Evolutionary conservation across 805 yeast species (phyloP).

Genomic region (Komagataella populi): DNA sequence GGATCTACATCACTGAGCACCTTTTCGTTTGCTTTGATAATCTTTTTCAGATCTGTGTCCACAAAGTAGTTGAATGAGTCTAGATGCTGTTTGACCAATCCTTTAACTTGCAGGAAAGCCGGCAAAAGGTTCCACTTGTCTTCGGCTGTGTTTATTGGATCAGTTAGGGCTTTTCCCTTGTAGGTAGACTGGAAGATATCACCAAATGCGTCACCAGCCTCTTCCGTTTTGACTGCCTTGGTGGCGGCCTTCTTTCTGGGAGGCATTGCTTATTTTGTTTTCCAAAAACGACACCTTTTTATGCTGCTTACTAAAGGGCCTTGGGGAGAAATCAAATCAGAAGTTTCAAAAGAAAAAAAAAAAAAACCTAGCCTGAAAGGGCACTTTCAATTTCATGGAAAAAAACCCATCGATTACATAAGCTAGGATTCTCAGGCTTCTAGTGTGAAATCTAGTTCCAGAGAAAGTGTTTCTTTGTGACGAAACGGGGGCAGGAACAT

Average conservation of each 20-base stretch:
- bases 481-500: neutral
- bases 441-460: no score
- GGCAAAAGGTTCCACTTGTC: constrained; percentile 97
- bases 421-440: neutral
- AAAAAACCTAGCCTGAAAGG: no score
- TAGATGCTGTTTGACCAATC: constrained; percentile 91
- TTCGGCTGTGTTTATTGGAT: constrained; percentile 79
- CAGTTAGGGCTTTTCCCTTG: constrained; percentile 78
- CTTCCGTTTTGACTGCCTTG: constrained; percentile 10
- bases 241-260: neutral
- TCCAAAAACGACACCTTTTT: neutral
- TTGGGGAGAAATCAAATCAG: neutral
- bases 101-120: constrained; percentile 90
- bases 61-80: constrained; percentile 98
- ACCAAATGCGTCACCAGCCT: constrained; percentile 42
- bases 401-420: neutral
- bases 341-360: neutral
- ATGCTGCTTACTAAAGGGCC: neutral
- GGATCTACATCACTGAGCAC: constrained; percentile 95
- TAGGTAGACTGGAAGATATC: constrained; percentile 71
- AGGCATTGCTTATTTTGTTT: neutral
- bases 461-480: neutral
- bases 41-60: constrained; percentile 84
- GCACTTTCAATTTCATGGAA: neutral
- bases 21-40: constrained; percentile 79